Percentiles rank a stretch among this genome's conserved stretches.
These are phyloP conservation scores for Rhodotorula graminis DNA, from an alignment of 768 basidiomycete species.

Conservation along the genomic window DNA sequence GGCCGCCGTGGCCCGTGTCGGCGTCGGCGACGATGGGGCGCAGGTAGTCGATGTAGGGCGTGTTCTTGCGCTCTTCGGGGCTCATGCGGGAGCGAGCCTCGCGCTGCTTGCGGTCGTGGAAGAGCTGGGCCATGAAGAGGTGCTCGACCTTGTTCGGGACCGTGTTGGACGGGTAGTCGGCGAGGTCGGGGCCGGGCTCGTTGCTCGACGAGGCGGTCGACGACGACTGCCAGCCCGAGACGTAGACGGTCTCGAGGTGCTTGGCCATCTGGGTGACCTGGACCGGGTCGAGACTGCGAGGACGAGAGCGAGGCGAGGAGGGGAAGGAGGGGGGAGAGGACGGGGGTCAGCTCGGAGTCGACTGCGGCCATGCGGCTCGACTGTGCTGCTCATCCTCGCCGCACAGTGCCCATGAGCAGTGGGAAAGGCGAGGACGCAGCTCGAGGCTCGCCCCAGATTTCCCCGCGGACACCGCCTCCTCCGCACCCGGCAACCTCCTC, in stretches of 20 bases:
- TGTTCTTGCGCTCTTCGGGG: conserved; percentile 64
- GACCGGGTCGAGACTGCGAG: conserved; percentile 83
- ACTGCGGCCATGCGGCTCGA: too few relatives aligned
- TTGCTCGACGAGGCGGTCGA: conserved; percentile 89
- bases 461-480: not conserved
- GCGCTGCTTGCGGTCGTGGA: conserved; percentile 96
- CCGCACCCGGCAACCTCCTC: not conserved
- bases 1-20: conserved; percentile 94
- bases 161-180: conserved; percentile 97
- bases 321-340: not conserved
- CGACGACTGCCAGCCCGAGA: conserved; percentile 80
- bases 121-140: conserved; percentile 93
- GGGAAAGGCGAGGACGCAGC: too few relatives aligned
- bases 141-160: conserved; percentile 99
- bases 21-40: conserved; percentile 94
- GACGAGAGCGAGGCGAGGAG: too few relatives aligned
- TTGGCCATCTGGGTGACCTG: conserved; percentile 97
- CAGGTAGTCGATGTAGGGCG: conserved; percentile 56
- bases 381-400: too few relatives aligned
- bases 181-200: conserved; percentile 97
- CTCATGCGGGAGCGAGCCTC: conserved; percentile 68
- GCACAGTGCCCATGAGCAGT: not conserved
- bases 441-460: not conserved
- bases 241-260: conserved; percentile 96
- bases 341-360: too few relatives aligned